Base-by-base conservation (phyloP, 2,329 filamentous ascomycete species). In the Colletotrichum eleusines region DNA sequence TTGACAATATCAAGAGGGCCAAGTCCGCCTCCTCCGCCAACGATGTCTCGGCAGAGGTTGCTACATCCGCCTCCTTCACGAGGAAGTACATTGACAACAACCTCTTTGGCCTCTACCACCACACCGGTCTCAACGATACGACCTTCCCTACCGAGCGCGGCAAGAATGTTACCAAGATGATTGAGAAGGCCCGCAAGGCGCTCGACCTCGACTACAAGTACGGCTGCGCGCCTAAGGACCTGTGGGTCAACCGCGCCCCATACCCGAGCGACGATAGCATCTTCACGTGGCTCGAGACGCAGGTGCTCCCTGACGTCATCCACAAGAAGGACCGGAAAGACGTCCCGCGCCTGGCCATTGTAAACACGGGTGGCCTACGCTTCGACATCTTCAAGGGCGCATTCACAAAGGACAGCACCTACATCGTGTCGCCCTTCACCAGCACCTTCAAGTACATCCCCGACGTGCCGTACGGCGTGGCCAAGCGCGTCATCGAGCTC, bases 51-150 rank as follows among this genome's bases (percentile, higher is more conserved):
- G 68, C 81, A 0, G 74, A 79, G 5, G 75, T 77, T 9, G 59
- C 59, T 5, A 6, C 58, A 14, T 76, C 78, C 0, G 82, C 90
- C 53, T 86, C 84, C 1, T 98, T 97, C 78, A 86, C 87, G 63
- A 89, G 95, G 55, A 88, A 91, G 70, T 98, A 98, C 80, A 95
- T 98, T 72, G 95, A 98, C 81, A 98, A 95, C 82, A 98, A 98
- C 75, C 85, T 98, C 0, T 92, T 90, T 72, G 96, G 94, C 1
- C 87, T 97, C 70, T 88, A 95, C 76, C 88, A 96, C 76, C 95
- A 98, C 79, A 93, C 92, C 2, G 89, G 89, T 0, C 88, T 92
- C 38, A 90, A 95, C 75, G 84, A 87, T 20, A 85, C 88, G 0
- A 92, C 89, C 0, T 98, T 98, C 77, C 86, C 89, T 1, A 98